A percentile compares a stretch with the other conserved stretches of the same genome.
phyloP scores from a whole-genome alignment of 2,329 filamentous ascomycete genomes.

The Leptographium wingfieldii region DNA sequence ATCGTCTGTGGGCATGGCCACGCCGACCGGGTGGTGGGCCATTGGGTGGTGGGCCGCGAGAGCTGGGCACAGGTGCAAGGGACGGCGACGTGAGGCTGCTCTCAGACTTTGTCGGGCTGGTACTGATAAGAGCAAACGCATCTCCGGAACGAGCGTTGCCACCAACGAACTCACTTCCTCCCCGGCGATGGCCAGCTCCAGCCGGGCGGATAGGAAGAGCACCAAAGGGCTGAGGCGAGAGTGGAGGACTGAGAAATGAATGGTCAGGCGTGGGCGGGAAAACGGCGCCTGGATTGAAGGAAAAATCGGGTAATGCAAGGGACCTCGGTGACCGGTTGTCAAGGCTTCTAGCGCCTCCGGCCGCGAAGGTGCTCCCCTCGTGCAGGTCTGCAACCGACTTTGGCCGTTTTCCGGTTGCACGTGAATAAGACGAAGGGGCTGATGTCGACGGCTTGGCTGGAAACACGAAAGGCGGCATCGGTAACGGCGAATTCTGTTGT shows the following conservation, averaged over 20 bases:
- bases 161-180: slow-evolving; percentile 78
- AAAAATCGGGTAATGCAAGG: slow-evolving; percentile 39
- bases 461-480: slow-evolving; percentile 55
- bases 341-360: background rate
- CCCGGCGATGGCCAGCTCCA: slow-evolving; percentile 65
- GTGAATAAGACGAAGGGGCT: slow-evolving; percentile 33
- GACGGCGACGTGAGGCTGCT: slow-evolving; percentile 44
- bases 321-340: slow-evolving; percentile 18
- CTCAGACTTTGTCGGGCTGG: slow-evolving; percentile 55
- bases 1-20: slow-evolving; percentile 70
- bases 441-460: slow-evolving; percentile 36
- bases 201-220: slow-evolving; percentile 38
- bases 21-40: slow-evolving; percentile 31
- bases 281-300: slow-evolving; percentile 31
- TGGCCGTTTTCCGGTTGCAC: slow-evolving; percentile 36
- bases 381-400: slow-evolving; percentile 38
- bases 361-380: slow-evolving; percentile 15
- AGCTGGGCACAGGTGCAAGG: slow-evolving; percentile 19
- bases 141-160: slow-evolving; percentile 50
- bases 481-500: slow-evolving; percentile 26
- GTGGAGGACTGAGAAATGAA: slow-evolving; percentile 39
- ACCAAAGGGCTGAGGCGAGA: slow-evolving; percentile 39
- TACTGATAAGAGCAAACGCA: slow-evolving; percentile 49
- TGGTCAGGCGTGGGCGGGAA: slow-evolving; percentile 21
- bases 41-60: background rate